Evolutionary conservation across 2,329 filamentous ascomycete species (phyloP), one percentile per base, ranked within the genome.

Genomic region (Aspergillus fumigatiaffinis): DNA sequence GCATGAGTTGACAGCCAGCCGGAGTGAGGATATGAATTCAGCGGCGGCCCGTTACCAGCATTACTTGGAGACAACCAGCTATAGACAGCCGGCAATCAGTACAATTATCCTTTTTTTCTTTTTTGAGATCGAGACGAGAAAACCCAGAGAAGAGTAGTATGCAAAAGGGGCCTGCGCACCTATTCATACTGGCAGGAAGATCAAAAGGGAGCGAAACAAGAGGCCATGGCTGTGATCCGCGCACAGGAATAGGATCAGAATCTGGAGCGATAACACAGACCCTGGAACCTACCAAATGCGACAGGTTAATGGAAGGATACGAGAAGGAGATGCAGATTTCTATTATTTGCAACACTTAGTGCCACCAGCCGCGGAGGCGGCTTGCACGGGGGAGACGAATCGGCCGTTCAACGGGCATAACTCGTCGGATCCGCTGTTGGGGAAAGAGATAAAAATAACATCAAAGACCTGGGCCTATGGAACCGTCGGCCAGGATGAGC

Each of bases 141-240:
- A 23, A 54, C 12, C 7, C 26, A 50, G 32, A 32, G 32, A 21
- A n/a, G 7, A 46, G 25, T 38, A 56, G 26, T 47, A 53, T 52
- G 44, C 14, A 55, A 51, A 52, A 51, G 56, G 60, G 61, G 62
- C 51, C 52, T 53, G 61, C 68, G 59, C 63, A 75, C 72, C 70
- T 74, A 70, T 74, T 74, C 69, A 75, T 75, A 69, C 60, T 71
- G 66, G 61, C 64, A 59, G 62, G 64, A 57, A 58, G 59, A 59
- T 69, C 61, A 69, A 59, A 66, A 67, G 58, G 59, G 58, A 58
- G 59, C 66, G 60, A 61, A 57, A 53, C 56, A 60, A 60, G 58
- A 64, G 63, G 66, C 66, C 72, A 73, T 73, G 63, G 54, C 60
- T 57, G 50, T 53, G 51, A 59, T 51, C 58, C 55, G 60, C 56